A percentile compares a stretch with the other conserved stretches of the same genome.
Evolutionary conservation across 2,329 filamentous ascomycete species (phyloP).

Genomic region (Sordariomycetes sp.): DNA sequence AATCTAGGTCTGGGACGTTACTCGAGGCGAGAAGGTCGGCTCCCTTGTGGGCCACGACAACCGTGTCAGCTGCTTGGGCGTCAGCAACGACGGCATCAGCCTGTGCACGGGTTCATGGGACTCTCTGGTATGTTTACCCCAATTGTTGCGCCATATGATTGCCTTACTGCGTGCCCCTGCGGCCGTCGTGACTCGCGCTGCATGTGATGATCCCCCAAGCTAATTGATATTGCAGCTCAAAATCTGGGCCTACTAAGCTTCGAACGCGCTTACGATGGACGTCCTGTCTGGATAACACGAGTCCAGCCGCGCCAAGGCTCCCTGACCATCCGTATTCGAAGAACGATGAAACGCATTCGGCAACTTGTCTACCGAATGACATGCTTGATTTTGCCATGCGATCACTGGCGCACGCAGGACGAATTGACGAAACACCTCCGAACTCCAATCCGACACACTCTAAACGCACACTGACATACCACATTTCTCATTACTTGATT

Average conservation of each 20-base stretch:
- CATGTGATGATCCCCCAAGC: too few species aligned
- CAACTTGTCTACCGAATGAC: background rate
- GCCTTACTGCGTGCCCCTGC: background rate
- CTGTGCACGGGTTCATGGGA: slow-evolving; percentile 99
- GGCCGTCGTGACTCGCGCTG: too few species aligned
- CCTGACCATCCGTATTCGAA: background rate
- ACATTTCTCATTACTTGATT: background rate
- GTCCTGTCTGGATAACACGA: background rate
- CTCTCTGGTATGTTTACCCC: slow-evolving; percentile 67
- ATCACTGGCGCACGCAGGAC: slow-evolving; percentile 27
- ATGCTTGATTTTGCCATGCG: slow-evolving; percentile 18
- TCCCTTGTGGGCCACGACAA: slow-evolving; percentile 97
- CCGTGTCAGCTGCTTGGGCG: slow-evolving; percentile 94
- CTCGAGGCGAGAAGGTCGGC: slow-evolving; percentile 92
- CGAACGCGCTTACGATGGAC: slow-evolving; percentile 2
- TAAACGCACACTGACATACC: background rate
- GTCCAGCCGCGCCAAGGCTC: background rate
- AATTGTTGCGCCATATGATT: too few species aligned
- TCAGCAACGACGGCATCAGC: slow-evolving; percentile 98
- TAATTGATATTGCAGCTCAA: slow-evolving; percentile 51
- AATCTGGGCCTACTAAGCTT: slow-evolving; percentile 70
- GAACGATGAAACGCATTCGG: background rate
- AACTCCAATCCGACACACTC: too few species aligned
- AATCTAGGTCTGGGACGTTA: slow-evolving; percentile 87
- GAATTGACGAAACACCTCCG: slow-evolving; percentile 28